Evolutionary conservation across 2,329 filamentous ascomycete species (phyloP), one percentile per base, ranked within the genome.

Genomic region (Fusarium sp.): DNA sequence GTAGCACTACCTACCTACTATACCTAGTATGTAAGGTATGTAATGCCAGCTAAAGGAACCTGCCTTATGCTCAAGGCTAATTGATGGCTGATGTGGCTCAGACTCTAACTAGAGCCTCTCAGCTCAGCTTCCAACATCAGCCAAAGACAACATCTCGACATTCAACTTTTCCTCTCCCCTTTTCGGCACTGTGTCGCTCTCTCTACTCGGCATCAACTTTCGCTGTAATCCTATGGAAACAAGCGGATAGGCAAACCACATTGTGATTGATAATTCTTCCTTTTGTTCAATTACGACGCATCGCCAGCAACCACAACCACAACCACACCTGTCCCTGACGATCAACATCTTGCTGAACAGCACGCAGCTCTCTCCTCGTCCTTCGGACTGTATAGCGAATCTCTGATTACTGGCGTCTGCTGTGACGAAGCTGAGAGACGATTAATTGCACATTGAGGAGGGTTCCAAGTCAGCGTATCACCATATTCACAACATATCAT

Each of bases 401-500:
- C 26, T 49, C 47, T 36, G 24, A 22, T 13, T 42, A 14, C 10
- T 17, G 17, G 7, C 15, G 47, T 20, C 28, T 20, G 39, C 35
- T 48, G 51, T 26, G 20, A 13, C 7, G 7, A 44, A 67, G 33
- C 22, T 26, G 31, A 24, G 26, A 44, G 18, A 39, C 70, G 51
- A 60, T 66, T 61, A 44, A 54, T 26, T 47, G 17, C 48, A 28
- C 38, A 26, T 33, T 14, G n/a, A 52, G 28, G 39, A 49, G 42
- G 45, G 26, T 15, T 8, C 26, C 13, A 60, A 35, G 44, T 49
- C 45, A 45, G 63, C 36, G 35, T 55, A 45, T 59, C 41, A 55
- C 31, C 36, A 58, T 41, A 61, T 31, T 55, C 33, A 57, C 41
- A 31, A 55, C 55, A 54, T 59, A 74, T 73, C 80, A 96, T 96